phyloP scores from a whole-genome alignment of 345 rosid genomes.

The Eucalyptus sideroxylon region DNA sequence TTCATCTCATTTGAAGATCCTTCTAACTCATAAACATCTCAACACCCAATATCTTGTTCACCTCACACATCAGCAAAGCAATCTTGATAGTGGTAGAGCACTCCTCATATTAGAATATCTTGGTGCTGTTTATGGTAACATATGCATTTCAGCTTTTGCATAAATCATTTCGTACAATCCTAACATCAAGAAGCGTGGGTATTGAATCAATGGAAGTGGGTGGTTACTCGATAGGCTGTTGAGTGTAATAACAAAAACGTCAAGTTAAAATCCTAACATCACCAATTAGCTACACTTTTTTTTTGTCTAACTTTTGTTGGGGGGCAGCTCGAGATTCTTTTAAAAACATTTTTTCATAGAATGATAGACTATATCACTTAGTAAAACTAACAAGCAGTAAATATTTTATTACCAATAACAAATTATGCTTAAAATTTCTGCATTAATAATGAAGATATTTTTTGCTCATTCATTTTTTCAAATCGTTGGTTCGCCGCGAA shows the following conservation, averaged over 20 bases:
- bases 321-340: background rate
- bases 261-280: background rate
- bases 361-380: background rate
- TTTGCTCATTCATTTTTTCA: background rate
- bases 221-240: background rate
- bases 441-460: background rate
- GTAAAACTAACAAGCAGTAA: accelerated
- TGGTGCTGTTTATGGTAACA: accelerated
- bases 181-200: background rate
- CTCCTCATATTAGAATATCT: background rate
- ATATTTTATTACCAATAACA: background rate
- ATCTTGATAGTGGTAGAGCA: background rate
- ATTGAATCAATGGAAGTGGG: background rate
- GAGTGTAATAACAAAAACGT: background rate
- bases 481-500: accelerated
- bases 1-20: background rate
- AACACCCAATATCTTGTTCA: too few species aligned
- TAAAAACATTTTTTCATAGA: too few species aligned
- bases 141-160: too few species aligned
- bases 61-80: accelerated
- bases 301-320: background rate
- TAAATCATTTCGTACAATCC: background rate
- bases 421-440: background rate
- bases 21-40: accelerated
- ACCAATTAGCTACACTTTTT: background rate